Percentiles rank a stretch among this genome's conserved stretches.
These are phyloP conservation scores for Beauveria medogensis DNA, from an alignment of 2,329 filamentous ascomycete species.

Conservation along the genomic window DNA sequence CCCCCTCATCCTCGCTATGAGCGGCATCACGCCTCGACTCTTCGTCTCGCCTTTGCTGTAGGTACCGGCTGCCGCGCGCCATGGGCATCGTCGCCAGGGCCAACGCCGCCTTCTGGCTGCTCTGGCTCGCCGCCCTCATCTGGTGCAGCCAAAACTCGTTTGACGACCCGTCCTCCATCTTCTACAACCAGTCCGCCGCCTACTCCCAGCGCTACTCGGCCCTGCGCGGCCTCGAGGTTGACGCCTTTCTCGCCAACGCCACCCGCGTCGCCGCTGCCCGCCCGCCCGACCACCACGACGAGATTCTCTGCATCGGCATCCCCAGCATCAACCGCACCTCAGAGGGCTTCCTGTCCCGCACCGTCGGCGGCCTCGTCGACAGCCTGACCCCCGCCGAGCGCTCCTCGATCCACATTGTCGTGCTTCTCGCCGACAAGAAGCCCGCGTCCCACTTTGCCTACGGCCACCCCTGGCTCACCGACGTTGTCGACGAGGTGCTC, in stretches of 20 bases:
- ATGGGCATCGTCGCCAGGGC: constrained; percentile 13
- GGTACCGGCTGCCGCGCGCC: not conserved
- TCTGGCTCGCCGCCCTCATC: constrained; percentile 21
- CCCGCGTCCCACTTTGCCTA: constrained; percentile 25
- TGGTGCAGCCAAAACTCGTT: constrained; percentile 24
- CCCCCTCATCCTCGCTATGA: not conserved
- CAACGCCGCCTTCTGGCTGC: constrained; percentile 24
- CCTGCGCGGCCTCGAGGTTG: constrained; percentile 19
- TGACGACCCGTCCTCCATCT: constrained; percentile 28
- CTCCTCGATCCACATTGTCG: constrained; percentile 23
- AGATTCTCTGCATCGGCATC: constrained; percentile 25
- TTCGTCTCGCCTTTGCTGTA: not conserved
- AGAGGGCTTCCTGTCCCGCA: constrained; percentile 21
- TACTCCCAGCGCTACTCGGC: constrained; percentile 22
- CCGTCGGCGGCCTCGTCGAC: constrained; percentile 25
- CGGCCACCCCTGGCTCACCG: constrained; percentile 23
- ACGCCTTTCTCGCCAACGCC: constrained; percentile 17
- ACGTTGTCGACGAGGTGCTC: constrained; percentile 26
- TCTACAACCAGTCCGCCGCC: constrained; percentile 22
- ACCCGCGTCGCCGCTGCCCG: constrained; percentile 5
- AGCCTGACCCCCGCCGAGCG: constrained; percentile 23
- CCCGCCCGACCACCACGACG: not conserved
- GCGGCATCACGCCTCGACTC: not conserved
- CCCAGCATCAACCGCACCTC: constrained; percentile 26
- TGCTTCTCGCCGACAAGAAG: constrained; percentile 27